Base-by-base conservation (phyloP, 768 basidiomycete species). In the Postia placenta region DNA sequence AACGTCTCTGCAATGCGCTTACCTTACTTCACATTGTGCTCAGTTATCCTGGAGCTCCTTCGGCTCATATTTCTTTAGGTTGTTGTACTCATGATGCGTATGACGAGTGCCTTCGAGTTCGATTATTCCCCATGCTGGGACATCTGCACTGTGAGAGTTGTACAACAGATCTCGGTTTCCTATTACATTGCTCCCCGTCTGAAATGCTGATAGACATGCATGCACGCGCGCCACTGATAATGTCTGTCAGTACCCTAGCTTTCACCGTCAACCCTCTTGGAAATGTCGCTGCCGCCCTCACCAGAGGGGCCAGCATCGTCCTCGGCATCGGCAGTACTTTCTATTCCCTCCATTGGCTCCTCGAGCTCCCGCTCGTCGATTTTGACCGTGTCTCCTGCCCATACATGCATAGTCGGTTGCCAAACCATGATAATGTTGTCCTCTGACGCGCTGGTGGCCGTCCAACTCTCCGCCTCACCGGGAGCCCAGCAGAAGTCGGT, bases 401-500 rank as follows among this genome's bases (percentile, higher is more conserved):
- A 94, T 26, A 97, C 83, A 19, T 91, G 87, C 78, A 91, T 87
- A 15, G 88, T 92, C 14, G 95, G 94, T 63, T 93, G 90, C 96
- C 96, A 99, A 4, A 95, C 81, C 90, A 95, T 94, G 37, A 92
- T 78, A 20, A 97, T 82, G 56, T 99, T 99, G 65, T 99, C 95
- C 64, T 98, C 95, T 0, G 94, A 95, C n/a, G 87, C 80, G 54
- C 81, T 92, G 4, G 84, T 75, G 0, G 85, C 75, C 5, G 87
- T 92, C 92, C 92, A 95, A 54, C 83, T 82, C 60, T 94, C 91
- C 17, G 71, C 72, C 56, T 76, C 72, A 12, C 81, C 85, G 2
- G 90, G 87, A n/a, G 87, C 92, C 96, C 96, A 98, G 60, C 85
- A 87, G 65, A 98, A 85, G 67, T 99, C 96, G 0, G 90, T 88